Evolutionary conservation across 495 filamentous ascomycete species (phyloP).

Genomic region (Podospora sp.): DNA sequence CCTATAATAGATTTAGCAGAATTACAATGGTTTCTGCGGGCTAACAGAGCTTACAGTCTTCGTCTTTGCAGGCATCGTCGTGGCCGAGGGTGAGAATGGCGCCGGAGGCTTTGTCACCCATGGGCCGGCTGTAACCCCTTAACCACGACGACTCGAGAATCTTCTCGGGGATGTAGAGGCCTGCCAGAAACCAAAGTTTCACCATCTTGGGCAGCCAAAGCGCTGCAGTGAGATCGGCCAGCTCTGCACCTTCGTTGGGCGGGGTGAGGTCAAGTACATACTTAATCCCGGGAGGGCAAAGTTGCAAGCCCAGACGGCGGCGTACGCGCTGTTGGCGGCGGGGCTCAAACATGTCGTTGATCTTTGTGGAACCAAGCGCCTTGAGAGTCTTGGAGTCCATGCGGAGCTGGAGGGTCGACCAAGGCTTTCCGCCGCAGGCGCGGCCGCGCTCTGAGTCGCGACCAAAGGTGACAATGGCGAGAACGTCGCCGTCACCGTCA

Average conservation of each 20-base stretch:
- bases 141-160: slow-evolving; percentile 16
- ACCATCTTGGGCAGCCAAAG: slow-evolving; percentile 60
- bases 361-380: slow-evolving; percentile 50
- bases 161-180: slow-evolving; percentile 39
- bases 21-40: background rate
- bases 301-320: slow-evolving; percentile 32
- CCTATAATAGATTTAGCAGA: slow-evolving; percentile 10
- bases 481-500: slow-evolving; percentile 51
- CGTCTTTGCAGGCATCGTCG: slow-evolving; percentile 36
- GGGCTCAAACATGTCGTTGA: slow-evolving; percentile 52
- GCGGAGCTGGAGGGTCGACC: slow-evolving; percentile 39
- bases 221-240: slow-evolving; percentile 58
- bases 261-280: slow-evolving; percentile 67
- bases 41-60: slow-evolving; percentile 18
- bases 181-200: slow-evolving; percentile 51
- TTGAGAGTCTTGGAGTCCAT: slow-evolving; percentile 53
- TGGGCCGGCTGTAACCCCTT: slow-evolving; percentile 12
- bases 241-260: slow-evolving; percentile 59
- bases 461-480: slow-evolving; percentile 57
- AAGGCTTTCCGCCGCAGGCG: slow-evolving; percentile 26
- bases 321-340: slow-evolving; percentile 38
- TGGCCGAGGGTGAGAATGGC: slow-evolving; percentile 35
- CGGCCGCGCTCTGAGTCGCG: slow-evolving; percentile 27
- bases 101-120: slow-evolving; percentile 33
- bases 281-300: slow-evolving; percentile 48